Base-by-base conservation (phyloP, 78 protist species). In the Capsaspora owczarzaki region DNA sequence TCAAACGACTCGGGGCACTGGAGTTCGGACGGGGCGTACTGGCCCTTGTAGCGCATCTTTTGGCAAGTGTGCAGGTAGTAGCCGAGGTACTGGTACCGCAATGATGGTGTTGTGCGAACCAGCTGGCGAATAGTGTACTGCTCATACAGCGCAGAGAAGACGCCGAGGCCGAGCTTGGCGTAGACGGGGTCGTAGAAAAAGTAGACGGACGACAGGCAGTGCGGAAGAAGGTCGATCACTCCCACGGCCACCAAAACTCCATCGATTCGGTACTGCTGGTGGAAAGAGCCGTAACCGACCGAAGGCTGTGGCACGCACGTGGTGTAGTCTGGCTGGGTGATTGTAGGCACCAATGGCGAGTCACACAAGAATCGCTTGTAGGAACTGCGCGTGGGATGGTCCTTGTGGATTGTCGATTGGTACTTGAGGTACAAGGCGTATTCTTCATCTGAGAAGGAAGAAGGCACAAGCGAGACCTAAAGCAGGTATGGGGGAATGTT, bases 151-250 rank as follows among this genome's bases (percentile, higher is more conserved):
- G 49, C 84, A 12, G 86, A 74, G 40, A n/a, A 61, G 37, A 84
- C 87, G 74, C 92, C 92, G 31, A 89, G 89, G 5, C 61, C 29
- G 1, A 90, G 78, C 33, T 22, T 41, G 29, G 47, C 23, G 78
- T 14, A 70, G 23, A 86, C 85, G 31, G 96, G 94, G 78, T 93
- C 94, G 74, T 92, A 91, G 56, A 87, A 61, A 61, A 89, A 74
- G 37, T 93, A 93, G 10, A 91, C 94, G 44, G 92, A 86, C 12
- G 91, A 85, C 33, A 93, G n/a, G 56, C 93, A 89, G n/a, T 35
- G 0, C 31, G 94, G 94, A 8, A 91, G 71, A 1, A 93, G 56
- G 78, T 93, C 96, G 29, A 93, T 53, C 10, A 93, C 90, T 31
- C 92, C 91, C 0, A 93, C 90, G 22, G 91, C 94, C 46, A 92